Conservation (phyloP, 352 stramenopile species). For the Poterioochromonas sp. region DNA sequence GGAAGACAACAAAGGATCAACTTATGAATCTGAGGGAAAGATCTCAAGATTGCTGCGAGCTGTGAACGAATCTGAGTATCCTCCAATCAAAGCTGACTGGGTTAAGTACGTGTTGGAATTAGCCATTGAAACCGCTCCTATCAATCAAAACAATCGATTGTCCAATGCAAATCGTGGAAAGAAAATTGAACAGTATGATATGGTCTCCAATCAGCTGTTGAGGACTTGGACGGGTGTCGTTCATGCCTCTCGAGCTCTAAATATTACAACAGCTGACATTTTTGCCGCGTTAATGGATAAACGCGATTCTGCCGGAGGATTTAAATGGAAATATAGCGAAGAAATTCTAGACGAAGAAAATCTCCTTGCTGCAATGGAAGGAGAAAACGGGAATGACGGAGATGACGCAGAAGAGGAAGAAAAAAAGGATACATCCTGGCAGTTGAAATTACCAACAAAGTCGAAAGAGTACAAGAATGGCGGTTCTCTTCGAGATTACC, state of each 20-base stretch:
- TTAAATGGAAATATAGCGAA: constrained; percentile 35
- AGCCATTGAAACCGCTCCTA: not conserved
- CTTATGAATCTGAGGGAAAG: not conserved
- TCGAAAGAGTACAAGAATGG: constrained; percentile 59
- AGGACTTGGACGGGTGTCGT: not conserved
- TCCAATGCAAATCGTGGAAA: not conserved
- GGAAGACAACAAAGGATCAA: not conserved
- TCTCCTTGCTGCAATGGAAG: not conserved
- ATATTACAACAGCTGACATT: constrained; percentile 9
- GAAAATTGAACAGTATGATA: constrained; percentile 14
- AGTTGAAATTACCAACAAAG: constrained; percentile 38
- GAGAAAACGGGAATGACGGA: constrained; percentile 30
- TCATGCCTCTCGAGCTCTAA: not conserved
- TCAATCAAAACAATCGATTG: not conserved
- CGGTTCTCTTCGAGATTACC: constrained; percentile 46
- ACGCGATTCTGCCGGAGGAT: constrained; percentile 32
- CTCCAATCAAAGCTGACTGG: constrained; percentile 20
- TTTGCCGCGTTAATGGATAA: constrained; percentile 16
- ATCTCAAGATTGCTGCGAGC: constrained; percentile 11
- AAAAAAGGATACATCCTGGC: constrained; percentile 35
- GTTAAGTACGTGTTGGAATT: constrained; percentile 22
- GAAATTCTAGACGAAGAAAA: constrained; percentile 1
- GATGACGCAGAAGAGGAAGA: constrained; percentile 35
- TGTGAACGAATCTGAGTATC: constrained; percentile 21
- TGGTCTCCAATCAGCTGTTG: not conserved